Evolutionary conservation across 148 eudicot species (phyloP), one percentile per base, ranked within the genome.

Genomic region (Rhododendron molle): DNA sequence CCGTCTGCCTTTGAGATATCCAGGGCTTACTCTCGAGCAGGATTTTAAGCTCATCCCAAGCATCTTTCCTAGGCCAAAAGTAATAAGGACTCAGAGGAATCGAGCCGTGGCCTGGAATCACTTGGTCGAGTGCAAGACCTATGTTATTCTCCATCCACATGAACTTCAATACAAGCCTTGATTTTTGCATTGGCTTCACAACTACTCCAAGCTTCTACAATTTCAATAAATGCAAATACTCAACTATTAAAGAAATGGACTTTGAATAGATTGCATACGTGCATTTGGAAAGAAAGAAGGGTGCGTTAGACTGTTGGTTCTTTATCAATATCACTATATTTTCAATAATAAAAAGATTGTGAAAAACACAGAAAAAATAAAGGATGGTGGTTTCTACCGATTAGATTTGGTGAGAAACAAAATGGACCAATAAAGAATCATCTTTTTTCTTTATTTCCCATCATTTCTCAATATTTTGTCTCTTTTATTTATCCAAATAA

Each of bases 141-240:
- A 97, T 92, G 91, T 95, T 97, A 88, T 97, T 97, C 88, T 97
- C 98, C 99, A 97, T 92, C 99, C 99, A 97, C 3, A 95, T 89
- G 90, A 97, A 95, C 82, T 94, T 97, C 93, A 95, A 81, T 47
- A 94, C 99, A 76, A 97, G 89, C 89, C 98, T 90, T 12, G 99
- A 92, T 85, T 92, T 94, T 62, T 93, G 96, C 88, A 83, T 87
- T 86, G 98, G 92, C 90, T 93, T 93, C 84, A 92, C 98, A 46
- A 83, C 94, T 85, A 94, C 95, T 82, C 90, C 82, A 26, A 92
- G 92, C 91, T 92, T 97, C 98, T 94, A 54, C 77, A 76, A 65
- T 44, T 36, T 83, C 82, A 80, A 15, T 2, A 84, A 40, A 73
- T 50, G 47, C 43, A 77, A 78, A 85, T 21, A n/a, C 78, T 7